Percentiles rank a stretch among this genome's conserved stretches.
Conservation (phyloP, 2,329 filamentous ascomycete genomes). For the Stachybotrys echinatus region DNA sequence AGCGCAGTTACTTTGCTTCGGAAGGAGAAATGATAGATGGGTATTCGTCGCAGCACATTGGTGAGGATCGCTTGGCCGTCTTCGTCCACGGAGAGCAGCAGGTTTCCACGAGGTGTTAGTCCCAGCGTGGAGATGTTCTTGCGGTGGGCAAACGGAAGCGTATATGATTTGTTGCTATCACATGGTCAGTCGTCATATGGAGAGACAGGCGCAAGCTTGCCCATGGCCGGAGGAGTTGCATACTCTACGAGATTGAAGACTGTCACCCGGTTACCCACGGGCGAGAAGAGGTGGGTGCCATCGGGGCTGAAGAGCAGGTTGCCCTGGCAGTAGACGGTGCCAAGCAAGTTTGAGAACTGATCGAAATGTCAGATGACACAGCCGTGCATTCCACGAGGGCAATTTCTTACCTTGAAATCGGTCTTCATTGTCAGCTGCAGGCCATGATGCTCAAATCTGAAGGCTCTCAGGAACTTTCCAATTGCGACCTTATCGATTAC, state of each 20-base stretch:
- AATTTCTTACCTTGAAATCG: constrained; percentile 76
- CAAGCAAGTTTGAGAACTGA: constrained; percentile 96
- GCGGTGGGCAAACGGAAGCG: constrained; percentile 84
- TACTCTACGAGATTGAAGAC: constrained; percentile 97
- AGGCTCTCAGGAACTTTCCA: constrained; percentile 23
- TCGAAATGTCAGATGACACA: neutral
- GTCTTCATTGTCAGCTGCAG: constrained; percentile 78
- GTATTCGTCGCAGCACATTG: constrained; percentile 78
- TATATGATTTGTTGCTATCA: constrained; percentile 76
- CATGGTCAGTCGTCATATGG: constrained; percentile 1
- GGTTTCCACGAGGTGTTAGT: constrained; percentile 83
- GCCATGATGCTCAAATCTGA: constrained; percentile 25
- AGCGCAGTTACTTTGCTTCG: constrained; percentile 76
- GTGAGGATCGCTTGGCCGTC: constrained; percentile 91
- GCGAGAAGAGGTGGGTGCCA: constrained; percentile 91
- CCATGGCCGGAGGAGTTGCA: constrained; percentile 21
- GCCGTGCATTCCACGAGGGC: neutral
- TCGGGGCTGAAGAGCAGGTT: constrained; percentile 96
- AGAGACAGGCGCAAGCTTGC: no score
- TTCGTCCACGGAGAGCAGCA: constrained; percentile 89
- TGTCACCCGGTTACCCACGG: constrained; percentile 91
- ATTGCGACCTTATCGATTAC: constrained; percentile 27
- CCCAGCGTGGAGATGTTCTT: constrained; percentile 88
- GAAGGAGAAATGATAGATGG: constrained; percentile 95
- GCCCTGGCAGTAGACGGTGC: constrained; percentile 96